phyloP scores from a whole-genome alignment of 1,284 basidiomycete species.

The Ustilago hordei region DNA sequence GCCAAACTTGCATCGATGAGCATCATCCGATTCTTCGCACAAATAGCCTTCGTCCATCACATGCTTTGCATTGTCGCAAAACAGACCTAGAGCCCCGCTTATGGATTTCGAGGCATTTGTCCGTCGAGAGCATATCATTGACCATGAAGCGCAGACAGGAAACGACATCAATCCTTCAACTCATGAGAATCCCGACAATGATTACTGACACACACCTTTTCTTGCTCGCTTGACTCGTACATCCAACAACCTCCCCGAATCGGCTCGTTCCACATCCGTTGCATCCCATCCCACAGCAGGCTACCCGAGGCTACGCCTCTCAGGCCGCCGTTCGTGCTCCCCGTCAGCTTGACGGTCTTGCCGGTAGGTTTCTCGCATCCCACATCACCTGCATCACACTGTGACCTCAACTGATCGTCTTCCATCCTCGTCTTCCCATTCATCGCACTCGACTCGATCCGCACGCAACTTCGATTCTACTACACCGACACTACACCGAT shows the following conservation, averaged over 20 bases:
- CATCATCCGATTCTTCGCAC: not conserved
- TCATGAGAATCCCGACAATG: not conserved
- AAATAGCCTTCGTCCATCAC: not conserved
- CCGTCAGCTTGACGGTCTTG: slow-evolving; percentile 61
- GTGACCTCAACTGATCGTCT: not conserved
- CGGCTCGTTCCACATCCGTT: not conserved
- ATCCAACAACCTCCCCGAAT: not conserved
- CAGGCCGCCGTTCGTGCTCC: slow-evolving; percentile 64
- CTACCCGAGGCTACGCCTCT: slow-evolving; percentile 68
- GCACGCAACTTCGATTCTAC: not conserved
- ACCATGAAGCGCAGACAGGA: not conserved
- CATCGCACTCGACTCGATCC: not conserved
- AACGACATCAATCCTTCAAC: not conserved
- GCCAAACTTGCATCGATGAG: not conserved
- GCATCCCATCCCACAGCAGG: slow-evolving; percentile 28
- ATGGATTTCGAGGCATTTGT: not conserved
- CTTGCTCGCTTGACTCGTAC: not conserved
- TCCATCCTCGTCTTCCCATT: not conserved
- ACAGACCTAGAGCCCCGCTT: not conserved
- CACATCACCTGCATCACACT: not conserved
- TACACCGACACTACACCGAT: not conserved
- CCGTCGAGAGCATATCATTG: not conserved
- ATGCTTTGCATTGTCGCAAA: not conserved
- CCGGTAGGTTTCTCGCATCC: slow-evolving; percentile 46
- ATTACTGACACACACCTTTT: not conserved